Evolutionary conservation across 2,329 filamentous ascomycete genomes (phyloP).

Genomic region (Blastomyces gilchristii): DNA sequence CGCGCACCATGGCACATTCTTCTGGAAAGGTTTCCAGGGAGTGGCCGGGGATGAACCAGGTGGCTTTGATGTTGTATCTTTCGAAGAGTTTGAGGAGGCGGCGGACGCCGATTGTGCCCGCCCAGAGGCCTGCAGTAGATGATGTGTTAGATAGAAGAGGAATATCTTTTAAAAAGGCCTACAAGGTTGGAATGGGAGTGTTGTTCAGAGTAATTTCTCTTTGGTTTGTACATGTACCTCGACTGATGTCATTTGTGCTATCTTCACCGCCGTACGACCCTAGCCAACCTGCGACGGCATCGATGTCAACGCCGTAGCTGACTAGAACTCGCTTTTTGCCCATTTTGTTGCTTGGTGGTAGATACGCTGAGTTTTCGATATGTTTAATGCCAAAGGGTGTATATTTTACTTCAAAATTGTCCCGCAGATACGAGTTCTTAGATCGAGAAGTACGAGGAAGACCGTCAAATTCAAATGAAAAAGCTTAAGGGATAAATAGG

Average conservation of each 20-base stretch:
- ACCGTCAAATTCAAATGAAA: background rate
- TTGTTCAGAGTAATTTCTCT: background rate
- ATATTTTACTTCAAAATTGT: background rate
- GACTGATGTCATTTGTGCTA: conserved; percentile 59
- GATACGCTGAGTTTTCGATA: background rate
- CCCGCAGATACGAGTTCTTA: background rate
- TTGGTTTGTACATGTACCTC: conserved; percentile 40
- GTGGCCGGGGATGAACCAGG: conserved; percentile 56
- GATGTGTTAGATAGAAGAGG: background rate
- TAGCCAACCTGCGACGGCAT: conserved; percentile 67
- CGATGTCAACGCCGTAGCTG: conserved; percentile 61
- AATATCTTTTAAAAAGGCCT: no score
- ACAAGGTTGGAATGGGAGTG: background rate
- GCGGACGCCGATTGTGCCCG: conserved; percentile 55
- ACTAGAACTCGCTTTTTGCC: conserved; percentile 44
- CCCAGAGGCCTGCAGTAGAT: conserved; percentile 46
- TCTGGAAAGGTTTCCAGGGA: conserved; percentile 57
- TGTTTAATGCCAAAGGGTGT: background rate
- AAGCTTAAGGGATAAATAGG: background rate
- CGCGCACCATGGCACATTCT: conserved; percentile 51
- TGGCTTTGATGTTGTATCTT: conserved; percentile 61
- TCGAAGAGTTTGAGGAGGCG: conserved; percentile 61
- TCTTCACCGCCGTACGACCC: conserved; percentile 66
- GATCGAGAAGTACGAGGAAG: background rate
- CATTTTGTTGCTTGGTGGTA: conserved; percentile 24